A percentile compares a stretch with the other conserved stretches of the same genome.
phyloP scores from a whole-genome alignment of 2,329 filamentous ascomycete species.

The Colletotrichum agaves region DNA sequence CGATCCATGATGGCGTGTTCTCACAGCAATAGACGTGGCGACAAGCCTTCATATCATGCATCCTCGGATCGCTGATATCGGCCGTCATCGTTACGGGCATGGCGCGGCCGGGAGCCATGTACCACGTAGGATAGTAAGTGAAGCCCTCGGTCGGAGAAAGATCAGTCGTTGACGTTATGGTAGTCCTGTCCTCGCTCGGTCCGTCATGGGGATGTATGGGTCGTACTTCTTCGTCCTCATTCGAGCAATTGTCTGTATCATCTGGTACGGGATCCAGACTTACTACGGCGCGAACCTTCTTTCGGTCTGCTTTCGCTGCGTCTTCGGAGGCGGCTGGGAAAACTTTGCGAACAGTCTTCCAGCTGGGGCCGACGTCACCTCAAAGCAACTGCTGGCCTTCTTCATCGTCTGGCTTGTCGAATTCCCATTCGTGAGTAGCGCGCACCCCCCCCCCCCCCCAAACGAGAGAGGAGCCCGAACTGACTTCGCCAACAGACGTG shows the following conservation, averaged over 20 bases:
- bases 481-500: conserved; percentile 39
- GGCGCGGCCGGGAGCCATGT: conserved; percentile 43
- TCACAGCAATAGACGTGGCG: conserved; percentile 41
- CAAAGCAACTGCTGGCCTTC: conserved; percentile 49
- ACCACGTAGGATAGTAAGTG: conserved; percentile 43
- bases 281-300: conserved; percentile 42
- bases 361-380: conserved; percentile 46
- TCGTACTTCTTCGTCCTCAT: conserved; percentile 53
- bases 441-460: too few species aligned
- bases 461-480: too few species aligned
- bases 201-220: conserved; percentile 55
- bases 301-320: conserved; percentile 44
- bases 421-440: conserved; percentile 47
- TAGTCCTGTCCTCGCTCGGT: conserved; percentile 50
- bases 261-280: conserved; percentile 44
- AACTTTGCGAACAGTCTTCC: conserved; percentile 47
- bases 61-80: conserved; percentile 42
- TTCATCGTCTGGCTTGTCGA: conserved; percentile 53
- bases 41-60: conserved; percentile 42
- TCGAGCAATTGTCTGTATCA: conserved; percentile 46
- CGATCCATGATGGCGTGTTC: neutral
- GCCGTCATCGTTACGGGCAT: conserved; percentile 42
- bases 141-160: fast-evolving
- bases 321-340: conserved; percentile 48
- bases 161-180: neutral